Conservation (phyloP, 352 stramenopile species). For the Phytophthora citricola region DNA sequence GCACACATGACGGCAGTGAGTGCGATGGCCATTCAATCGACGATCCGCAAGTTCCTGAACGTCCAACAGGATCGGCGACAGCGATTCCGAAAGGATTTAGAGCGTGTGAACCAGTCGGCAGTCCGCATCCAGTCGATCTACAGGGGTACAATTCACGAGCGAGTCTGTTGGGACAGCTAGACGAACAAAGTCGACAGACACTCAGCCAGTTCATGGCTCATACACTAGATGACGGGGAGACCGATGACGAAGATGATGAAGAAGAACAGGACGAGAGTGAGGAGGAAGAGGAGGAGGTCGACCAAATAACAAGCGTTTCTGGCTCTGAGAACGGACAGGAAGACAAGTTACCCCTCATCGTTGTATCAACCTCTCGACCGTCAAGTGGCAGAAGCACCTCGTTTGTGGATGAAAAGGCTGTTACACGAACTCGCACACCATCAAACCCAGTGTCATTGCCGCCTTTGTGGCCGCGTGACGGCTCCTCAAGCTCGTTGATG, state of each 20-base stretch:
- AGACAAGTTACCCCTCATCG: constrained; percentile 32
- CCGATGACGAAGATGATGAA: constrained; percentile 22
- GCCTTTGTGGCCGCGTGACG: constrained; percentile 20
- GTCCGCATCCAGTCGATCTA: constrained; percentile 76
- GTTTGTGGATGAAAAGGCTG: background rate
- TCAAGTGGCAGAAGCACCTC: constrained; percentile 23
- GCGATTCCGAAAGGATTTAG: constrained; percentile 59
- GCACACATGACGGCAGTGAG: constrained; percentile 63
- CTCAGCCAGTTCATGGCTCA: constrained; percentile 17
- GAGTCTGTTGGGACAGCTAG: constrained; percentile 48
- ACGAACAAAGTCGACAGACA: constrained; percentile 33
- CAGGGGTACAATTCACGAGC: constrained; percentile 63
- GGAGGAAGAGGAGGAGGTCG: background rate
- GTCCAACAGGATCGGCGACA: constrained; percentile 48
- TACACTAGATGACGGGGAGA: constrained; percentile 14
- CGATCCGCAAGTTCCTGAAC: constrained; percentile 62
- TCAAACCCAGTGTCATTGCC: constrained; percentile 35
- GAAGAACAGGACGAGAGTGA: background rate
- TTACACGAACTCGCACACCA: constrained; percentile 1
- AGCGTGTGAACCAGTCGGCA: constrained; percentile 67
- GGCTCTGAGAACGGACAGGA: background rate
- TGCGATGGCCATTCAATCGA: constrained; percentile 76
- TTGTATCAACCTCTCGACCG: constrained; percentile 4
- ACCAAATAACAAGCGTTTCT: background rate
- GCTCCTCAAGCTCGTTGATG: constrained; percentile 23